These are phyloP conservation scores for Hyaloscypha bicolor DNA, from an alignment of 495 filamentous ascomycete species.

Conservation along the genomic window DNA sequence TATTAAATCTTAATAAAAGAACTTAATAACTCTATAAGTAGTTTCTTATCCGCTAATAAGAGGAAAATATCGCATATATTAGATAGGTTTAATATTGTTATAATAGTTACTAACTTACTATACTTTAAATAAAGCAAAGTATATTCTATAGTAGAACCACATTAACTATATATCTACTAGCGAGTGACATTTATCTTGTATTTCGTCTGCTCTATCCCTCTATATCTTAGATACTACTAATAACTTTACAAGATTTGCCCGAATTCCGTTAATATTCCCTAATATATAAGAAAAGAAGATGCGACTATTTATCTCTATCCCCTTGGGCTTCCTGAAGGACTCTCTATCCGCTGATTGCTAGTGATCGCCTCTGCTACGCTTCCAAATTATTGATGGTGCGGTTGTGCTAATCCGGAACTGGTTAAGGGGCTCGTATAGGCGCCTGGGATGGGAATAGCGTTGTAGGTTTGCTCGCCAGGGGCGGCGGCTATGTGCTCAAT, in stretches of 20 bases:
- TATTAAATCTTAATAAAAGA: too few species aligned
- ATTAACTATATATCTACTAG: background rate
- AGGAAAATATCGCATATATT: too few species aligned
- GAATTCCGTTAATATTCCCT: conserved; percentile 21
- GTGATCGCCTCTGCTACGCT: conserved; percentile 42
- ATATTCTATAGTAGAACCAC: background rate
- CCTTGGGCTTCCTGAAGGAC: conserved; percentile 42
- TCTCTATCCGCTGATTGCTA: conserved; percentile 40
- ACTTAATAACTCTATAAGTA: too few species aligned
- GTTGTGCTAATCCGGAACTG: conserved; percentile 20
- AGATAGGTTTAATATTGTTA: too few species aligned
- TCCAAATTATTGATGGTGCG: conserved; percentile 29
- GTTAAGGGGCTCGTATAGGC: conserved; percentile 48
- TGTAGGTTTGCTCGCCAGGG: conserved; percentile 67
- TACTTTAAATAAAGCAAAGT: background rate
- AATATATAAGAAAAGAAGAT: conserved; percentile 23
- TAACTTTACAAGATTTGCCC: conserved; percentile 1
- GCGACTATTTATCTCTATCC: conserved; percentile 23
- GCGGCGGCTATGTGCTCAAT: conserved; percentile 54
- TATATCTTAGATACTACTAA: background rate
- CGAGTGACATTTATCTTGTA: conserved; percentile 19
- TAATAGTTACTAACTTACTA: background rate
- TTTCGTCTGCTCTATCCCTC: background rate
- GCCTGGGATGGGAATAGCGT: conserved; percentile 66
- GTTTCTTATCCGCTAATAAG: too few species aligned